Evolutionary conservation across 805 yeast species (phyloP), one percentile per base, ranked within the genome.

Genomic region (Candida gorgasii): DNA sequence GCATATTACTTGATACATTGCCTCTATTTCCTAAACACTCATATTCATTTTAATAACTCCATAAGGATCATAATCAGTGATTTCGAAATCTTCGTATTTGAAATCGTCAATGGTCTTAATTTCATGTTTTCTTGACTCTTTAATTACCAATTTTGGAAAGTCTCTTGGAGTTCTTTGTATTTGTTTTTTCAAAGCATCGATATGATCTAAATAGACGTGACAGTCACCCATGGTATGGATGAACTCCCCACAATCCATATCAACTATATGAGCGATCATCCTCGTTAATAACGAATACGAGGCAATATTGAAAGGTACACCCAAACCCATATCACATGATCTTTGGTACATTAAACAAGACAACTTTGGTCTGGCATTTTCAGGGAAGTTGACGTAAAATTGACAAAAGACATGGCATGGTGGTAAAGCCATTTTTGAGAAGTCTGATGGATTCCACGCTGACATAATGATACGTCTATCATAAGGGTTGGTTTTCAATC

Each of bases 241-340:
- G 54, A 93, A 89, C 54, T 90, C 97, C 31, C 98, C 98, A 47
- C 96, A 85, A 52, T 89, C 95, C 87, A 90, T 83, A 51, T 80
- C 96, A 33, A 89, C 89, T n/a, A 93, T 85, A 48, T 87, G 88
- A 2, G 99, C 99, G 49, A 93, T 85, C 97, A 93, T 92, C 54
- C 79, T 84, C 1, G 97, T 90, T 47, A 93, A 73, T 42, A 93
- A 70, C 0, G 99, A 96, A 60, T 93, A 93, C 0, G 97, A 89
- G 0, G 99, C 99, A 57, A 93, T 93, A 61, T 93, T 93, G 65
- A 93, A 93, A 0, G 99, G 99, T 16, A 93, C 98, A 11, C 99
- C 99, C n/a, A 93, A 76, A 0, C 99, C 99, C 97, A 93, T 90
- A 59, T 93, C 99, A 65, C 98, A 92, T n/a, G 96, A 86, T 56